Percentiles rank a stretch among this genome's conserved stretches.
Evolutionary conservation across 768 basidiomycete species (phyloP).

Genomic region (Tulasnella sp.): DNA sequence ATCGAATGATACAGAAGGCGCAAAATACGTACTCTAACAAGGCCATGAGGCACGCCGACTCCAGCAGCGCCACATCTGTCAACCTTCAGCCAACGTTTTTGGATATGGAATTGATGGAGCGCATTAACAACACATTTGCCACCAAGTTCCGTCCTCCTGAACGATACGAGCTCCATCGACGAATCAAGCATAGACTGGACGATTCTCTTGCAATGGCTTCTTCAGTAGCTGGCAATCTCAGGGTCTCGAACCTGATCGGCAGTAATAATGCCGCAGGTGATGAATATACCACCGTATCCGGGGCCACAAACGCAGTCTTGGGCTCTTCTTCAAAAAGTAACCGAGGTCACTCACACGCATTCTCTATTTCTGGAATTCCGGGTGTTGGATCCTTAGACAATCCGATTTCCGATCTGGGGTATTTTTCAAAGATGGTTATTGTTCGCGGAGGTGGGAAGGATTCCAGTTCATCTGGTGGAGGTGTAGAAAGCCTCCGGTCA

Average conservation of each 20-base stretch:
- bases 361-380: slow-evolving; percentile 1
- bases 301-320: not conserved
- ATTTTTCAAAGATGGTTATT: slow-evolving; percentile 35
- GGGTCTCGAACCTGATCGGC: too few relatives aligned
- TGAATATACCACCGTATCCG: slow-evolving; percentile 10
- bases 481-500: slow-evolving; percentile 20
- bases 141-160: slow-evolving; percentile 35
- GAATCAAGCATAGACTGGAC: slow-evolving; percentile 47
- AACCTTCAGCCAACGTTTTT: too few relatives aligned
- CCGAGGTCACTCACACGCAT: not conserved
- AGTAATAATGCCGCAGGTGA: too few relatives aligned
- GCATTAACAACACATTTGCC: slow-evolving; percentile 39
- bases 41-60: slow-evolving; percentile 20
- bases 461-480: slow-evolving; percentile 3
- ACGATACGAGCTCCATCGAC: slow-evolving; percentile 45
- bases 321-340: not conserved
- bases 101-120: slow-evolving; percentile 29
- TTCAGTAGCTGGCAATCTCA: slow-evolving; percentile 21
- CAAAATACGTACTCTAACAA: slow-evolving; percentile 26
- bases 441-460: slow-evolving; percentile 9
- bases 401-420: slow-evolving; percentile 39
- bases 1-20: not conserved
- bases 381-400: slow-evolving; percentile 24
- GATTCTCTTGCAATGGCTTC: slow-evolving; percentile 32
- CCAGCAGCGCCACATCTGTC: slow-evolving; percentile 8